A percentile compares a stretch with the other conserved stretches of the same genome.
Conservation (phyloP, 306 rosid species). For the Betula pendula region DNA sequence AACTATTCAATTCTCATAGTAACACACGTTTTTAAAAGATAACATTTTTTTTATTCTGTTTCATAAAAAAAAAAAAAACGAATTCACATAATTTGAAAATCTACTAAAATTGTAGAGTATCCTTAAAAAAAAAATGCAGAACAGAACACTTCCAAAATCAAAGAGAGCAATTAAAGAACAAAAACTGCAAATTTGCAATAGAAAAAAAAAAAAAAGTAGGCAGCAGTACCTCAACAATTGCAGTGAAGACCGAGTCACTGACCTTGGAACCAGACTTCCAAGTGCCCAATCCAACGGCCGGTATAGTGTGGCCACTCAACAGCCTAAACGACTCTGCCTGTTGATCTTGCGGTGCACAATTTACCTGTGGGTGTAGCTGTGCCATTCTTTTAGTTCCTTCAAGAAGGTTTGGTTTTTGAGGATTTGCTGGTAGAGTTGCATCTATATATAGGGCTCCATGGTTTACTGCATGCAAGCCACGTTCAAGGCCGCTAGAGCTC, state of each 20-base stretch:
- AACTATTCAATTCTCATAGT: too few relatives aligned
- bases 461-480: constrained; percentile 47
- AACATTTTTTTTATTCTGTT: too few relatives aligned
- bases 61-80: too few relatives aligned
- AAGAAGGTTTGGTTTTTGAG: background rate
- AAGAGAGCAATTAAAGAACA: too few relatives aligned
- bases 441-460: background rate
- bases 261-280: constrained; percentile 57
- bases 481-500: constrained; percentile 8
- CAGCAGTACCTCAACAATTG: constrained; percentile 39
- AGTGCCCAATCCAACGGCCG: constrained; percentile 56
- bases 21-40: too few relatives aligned
- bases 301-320: constrained; percentile 47
- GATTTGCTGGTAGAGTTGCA: constrained; percentile 9
- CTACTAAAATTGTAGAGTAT: too few relatives aligned
- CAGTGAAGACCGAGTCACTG: constrained; percentile 33
- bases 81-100: too few relatives aligned
- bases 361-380: constrained; percentile 45
- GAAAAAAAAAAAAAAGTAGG: background rate
- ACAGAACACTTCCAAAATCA: too few relatives aligned
- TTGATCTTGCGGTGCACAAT: constrained; percentile 29
- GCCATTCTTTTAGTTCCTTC: background rate
- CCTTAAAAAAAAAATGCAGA: too few relatives aligned
- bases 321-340: constrained; percentile 39
- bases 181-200: background rate